Evolutionary conservation across 2,329 filamentous ascomycete genomes (phyloP).

Genomic region (Colletotrichum tropicale): DNA sequence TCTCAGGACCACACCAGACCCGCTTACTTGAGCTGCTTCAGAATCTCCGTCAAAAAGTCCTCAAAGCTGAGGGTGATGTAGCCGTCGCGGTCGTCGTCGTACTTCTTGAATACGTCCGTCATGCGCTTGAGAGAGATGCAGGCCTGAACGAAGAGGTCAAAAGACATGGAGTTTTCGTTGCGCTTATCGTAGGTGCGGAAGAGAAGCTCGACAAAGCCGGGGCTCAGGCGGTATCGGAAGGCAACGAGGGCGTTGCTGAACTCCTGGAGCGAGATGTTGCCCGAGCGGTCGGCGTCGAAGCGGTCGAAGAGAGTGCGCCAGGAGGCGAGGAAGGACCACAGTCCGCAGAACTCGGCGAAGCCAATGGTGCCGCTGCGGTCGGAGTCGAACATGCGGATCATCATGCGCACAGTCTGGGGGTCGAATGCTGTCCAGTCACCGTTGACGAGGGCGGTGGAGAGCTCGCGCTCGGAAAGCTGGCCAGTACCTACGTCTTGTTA

Average conservation of each 20-base stretch:
- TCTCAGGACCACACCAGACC: not conserved
- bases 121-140: slow-evolving; percentile 97
- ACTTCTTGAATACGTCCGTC: slow-evolving; percentile 99
- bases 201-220: slow-evolving; percentile 81
- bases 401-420: slow-evolving; percentile 92
- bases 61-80: slow-evolving; percentile 86
- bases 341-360: slow-evolving; percentile 93
- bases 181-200: slow-evolving; percentile 90
- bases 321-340: slow-evolving; percentile 94
- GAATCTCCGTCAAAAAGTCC: slow-evolving; percentile 75
- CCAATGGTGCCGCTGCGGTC: slow-evolving; percentile 88
- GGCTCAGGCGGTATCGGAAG: slow-evolving; percentile 90
- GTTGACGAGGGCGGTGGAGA: slow-evolving; percentile 91
- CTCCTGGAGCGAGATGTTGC: slow-evolving; percentile 84
- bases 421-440: slow-evolving; percentile 96
- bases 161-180: slow-evolving; percentile 75
- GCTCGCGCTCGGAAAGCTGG: slow-evolving; percentile 83
- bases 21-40: slow-evolving; percentile 61
- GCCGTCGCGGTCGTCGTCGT: slow-evolving; percentile 94
- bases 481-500: slow-evolving; percentile 64
- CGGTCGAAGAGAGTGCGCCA: slow-evolving; percentile 96
- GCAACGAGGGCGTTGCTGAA: slow-evolving; percentile 90
- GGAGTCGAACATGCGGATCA: slow-evolving; percentile 99
- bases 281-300: slow-evolving; percentile 86
- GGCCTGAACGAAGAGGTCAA: slow-evolving; percentile 96